Evolutionary conservation across 2,329 filamentous ascomycete genomes (phyloP), one percentile per base, ranked within the genome.

Genomic region (Delphinella strobiligena): DNA sequence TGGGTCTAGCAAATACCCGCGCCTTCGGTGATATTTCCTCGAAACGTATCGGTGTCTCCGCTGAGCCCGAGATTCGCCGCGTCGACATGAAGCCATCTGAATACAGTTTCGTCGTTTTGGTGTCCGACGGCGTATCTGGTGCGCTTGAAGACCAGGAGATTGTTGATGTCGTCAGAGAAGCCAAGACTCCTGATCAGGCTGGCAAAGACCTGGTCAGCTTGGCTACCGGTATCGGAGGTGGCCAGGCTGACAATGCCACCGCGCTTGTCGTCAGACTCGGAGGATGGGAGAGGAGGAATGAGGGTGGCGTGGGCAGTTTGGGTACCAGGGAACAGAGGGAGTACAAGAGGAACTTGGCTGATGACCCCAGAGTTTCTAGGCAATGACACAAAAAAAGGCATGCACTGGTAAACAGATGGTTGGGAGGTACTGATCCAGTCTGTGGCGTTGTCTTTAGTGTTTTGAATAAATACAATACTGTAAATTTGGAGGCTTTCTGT

Each of bases 91-190:
- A 72, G 0, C 81, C 89, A 0, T 87, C 85, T 0, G 80, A 95
- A 59, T 95, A 86, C 61, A 79, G 79, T 2, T 98, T 98, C 61
- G 58, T 96, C 37, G 85, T 93, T 2, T 72, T 98, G 34, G 76
- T 93, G 58, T 83, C 78, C 2, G 91, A 98, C 59, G 91, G 91
- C 18, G 78, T 98, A 8, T 89, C 80, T 15, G 89, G 85, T 5
- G 83, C 82, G 12, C 67, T 96, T 16, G 77, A 73, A 40, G 91
- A 98, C 55, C 89, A 96, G 63, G 91, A 98, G 63, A 86, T 96
- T 45, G 88, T 95, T 19, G 91, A 98, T 56, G 78, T 96, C 22
- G 72, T 96, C 52, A 96, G 96, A 61, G 91, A 98, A 61, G 84
- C 87, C 4, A 79, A 72, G 54, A 96, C 89, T 0, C 91, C 91